Evolutionary conservation across 2,329 filamentous ascomycete species (phyloP), one percentile per base, ranked within the genome.

Genomic region (Aspergillus ustus): DNA sequence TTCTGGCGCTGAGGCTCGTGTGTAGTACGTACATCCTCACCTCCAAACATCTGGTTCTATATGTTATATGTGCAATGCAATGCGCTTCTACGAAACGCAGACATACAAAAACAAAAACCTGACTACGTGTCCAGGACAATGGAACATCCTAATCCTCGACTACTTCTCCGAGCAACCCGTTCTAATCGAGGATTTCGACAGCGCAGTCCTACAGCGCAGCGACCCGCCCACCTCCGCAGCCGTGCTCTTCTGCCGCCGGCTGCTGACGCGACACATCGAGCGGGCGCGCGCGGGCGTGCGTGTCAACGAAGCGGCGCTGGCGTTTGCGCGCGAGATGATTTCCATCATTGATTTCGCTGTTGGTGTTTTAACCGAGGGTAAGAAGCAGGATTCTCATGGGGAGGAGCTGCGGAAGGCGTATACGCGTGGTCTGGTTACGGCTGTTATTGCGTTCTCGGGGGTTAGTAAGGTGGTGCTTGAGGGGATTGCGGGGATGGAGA

Each of bases 21-120:
- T 55, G 52, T 40, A 55, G 52, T 55, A 46, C 22, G 52, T 55
- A 17, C 40, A 7, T n/a, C n/a, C n/a, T n/a, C n/a, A n/a, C n/a
- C n/a, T n/a, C n/a, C n/a, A n/a, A n/a, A n/a, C n/a, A n/a, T n/a
- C n/a, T n/a, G n/a, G n/a, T n/a, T n/a, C n/a, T n/a, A n/a, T n/a
- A n/a, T n/a, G n/a, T n/a, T n/a, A n/a, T n/a, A n/a, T n/a, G n/a
- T n/a, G n/a, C n/a, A n/a, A n/a, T n/a, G n/a, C n/a, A n/a, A n/a
- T n/a, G n/a, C n/a, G n/a, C n/a, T n/a, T n/a, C n/a, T n/a, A n/a
- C n/a, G n/a, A n/a, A n/a, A n/a, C n/a, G n/a, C n/a, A n/a, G n/a
- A n/a, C n/a, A n/a, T n/a, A n/a, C n/a, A n/a, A n/a, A n/a, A n/a
- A n/a, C n/a, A n/a, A n/a, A n/a, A n/a, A n/a, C n/a, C n/a, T n/a